Percentiles rank a stretch among this genome's conserved stretches.
These are phyloP conservation scores for Torrubiella hemipterigena DNA, from an alignment of 2,329 filamentous ascomycete species.

Conservation along the genomic window DNA sequence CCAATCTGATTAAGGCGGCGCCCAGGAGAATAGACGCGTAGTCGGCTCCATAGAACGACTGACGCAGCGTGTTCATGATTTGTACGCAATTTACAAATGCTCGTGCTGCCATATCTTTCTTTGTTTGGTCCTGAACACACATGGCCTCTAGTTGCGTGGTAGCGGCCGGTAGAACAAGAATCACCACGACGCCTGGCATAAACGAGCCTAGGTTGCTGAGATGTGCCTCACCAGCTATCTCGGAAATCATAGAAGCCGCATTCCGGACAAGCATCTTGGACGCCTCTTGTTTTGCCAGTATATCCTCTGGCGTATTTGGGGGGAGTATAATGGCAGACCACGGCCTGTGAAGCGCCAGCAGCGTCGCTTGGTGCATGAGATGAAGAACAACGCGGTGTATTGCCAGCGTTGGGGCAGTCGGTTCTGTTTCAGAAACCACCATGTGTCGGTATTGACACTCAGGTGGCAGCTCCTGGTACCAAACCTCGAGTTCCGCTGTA, in stretches of 20 bases:
- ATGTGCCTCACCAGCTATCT: background rate
- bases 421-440: constrained; percentile 23
- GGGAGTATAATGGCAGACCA: background rate
- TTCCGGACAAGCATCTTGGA: background rate
- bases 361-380: constrained; percentile 59
- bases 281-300: background rate
- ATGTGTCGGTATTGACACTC: constrained; percentile 39
- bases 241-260: background rate
- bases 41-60: background rate
- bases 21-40: background rate
- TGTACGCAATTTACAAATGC: background rate
- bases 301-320: background rate
- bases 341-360: constrained; percentile 57
- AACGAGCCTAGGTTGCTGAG: background rate
- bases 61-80: background rate
- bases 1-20: background rate
- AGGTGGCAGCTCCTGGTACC: constrained; percentile 46
- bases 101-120: background rate
- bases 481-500: constrained; percentile 51
- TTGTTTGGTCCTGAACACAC: background rate
- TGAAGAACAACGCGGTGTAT: constrained; percentile 53
- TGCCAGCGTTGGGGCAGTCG: constrained; percentile 33
- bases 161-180: background rate
- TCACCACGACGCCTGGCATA: background rate
- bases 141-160: background rate